Percentiles rank a stretch among this genome's conserved stretches.
Conservation (phyloP, 176 grass and related monocot species). For the Paspalum vaginatum region DNA sequence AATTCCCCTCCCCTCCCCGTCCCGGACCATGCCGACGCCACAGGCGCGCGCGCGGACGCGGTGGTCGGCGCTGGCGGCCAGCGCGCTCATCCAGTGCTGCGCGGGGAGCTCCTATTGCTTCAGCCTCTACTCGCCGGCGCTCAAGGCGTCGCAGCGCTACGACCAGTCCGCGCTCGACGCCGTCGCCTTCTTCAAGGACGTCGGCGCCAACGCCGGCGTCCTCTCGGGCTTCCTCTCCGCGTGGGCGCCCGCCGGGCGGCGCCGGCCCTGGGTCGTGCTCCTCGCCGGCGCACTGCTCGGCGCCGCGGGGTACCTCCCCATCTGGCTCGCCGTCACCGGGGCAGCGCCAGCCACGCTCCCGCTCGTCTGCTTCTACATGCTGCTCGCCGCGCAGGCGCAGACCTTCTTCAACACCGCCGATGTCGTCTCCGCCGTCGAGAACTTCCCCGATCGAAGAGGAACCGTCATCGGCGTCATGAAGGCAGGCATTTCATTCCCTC, state of each 20-base stretch:
- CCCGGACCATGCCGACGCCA: neutral
- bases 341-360: slow-evolving; percentile 46
- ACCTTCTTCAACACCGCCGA: slow-evolving; percentile 89
- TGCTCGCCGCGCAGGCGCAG: slow-evolving; percentile 84
- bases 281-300: slow-evolving; percentile 60
- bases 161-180: slow-evolving; percentile 86
- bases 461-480: slow-evolving; percentile 99
- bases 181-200: slow-evolving; percentile 95
- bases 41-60: slow-evolving; percentile 41
- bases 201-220: slow-evolving; percentile 86
- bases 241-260: slow-evolving; percentile 40
- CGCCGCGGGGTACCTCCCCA: slow-evolving; percentile 71
- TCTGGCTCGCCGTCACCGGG: slow-evolving; percentile 78
- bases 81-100: slow-evolving; percentile 71
- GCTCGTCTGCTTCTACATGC: slow-evolving; percentile 76
- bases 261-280: slow-evolving; percentile 60
- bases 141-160: slow-evolving; percentile 81
- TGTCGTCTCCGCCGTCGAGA: slow-evolving; percentile 84
- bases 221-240: slow-evolving; percentile 75
- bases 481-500: slow-evolving; percentile 1
- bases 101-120: slow-evolving; percentile 78
- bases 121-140: slow-evolving; percentile 68
- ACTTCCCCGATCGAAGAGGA: slow-evolving; percentile 78
- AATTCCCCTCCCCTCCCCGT: neutral
- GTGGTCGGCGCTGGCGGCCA: slow-evolving; percentile 76